phyloP scores from a whole-genome alignment of 768 basidiomycete genomes.

The Paxillus involutus region DNA sequence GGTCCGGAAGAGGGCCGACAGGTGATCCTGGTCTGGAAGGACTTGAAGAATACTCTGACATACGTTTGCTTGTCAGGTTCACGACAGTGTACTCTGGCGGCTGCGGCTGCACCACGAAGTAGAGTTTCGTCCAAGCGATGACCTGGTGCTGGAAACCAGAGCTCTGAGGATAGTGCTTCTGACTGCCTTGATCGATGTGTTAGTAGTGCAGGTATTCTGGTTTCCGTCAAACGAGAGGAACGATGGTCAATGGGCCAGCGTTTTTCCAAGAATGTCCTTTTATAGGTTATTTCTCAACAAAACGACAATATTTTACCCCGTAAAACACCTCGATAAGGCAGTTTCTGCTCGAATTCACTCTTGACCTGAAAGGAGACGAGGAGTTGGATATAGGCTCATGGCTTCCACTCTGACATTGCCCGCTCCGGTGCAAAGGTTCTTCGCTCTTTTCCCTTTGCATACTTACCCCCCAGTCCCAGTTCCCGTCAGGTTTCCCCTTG shows the following conservation, averaged over 20 bases:
- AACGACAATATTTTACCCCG: not conserved
- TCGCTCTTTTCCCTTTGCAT: conserved; percentile 61
- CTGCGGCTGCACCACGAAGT: not conserved
- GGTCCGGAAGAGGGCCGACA: conserved; percentile 42
- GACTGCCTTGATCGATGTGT: not conserved
- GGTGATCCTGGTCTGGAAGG: conserved; percentile 62
- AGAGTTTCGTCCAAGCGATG: not conserved
- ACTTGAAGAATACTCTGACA: conserved; percentile 48
- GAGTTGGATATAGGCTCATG: not conserved
- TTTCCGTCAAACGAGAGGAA: not conserved
- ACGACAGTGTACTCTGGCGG: not conserved
- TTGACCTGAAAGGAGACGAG: not conserved
- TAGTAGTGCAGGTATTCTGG: not conserved
- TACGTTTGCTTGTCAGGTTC: conserved; percentile 8
- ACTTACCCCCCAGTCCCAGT: conserved; percentile 44
- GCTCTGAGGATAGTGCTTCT: not conserved
- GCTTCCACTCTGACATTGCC: conserved; percentile 30
- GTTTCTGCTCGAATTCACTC: not conserved
- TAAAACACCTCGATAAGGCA: not conserved
- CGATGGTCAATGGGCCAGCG: not conserved
- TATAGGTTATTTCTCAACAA: not conserved
- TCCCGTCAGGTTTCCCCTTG: conserved; percentile 21
- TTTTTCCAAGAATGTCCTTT: not conserved
- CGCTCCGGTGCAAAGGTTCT: conserved; percentile 45
- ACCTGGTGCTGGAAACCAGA: not conserved